Conservation (phyloP, 768 basidiomycete species). For the Phlebiopsis flavidoalba region DNA sequence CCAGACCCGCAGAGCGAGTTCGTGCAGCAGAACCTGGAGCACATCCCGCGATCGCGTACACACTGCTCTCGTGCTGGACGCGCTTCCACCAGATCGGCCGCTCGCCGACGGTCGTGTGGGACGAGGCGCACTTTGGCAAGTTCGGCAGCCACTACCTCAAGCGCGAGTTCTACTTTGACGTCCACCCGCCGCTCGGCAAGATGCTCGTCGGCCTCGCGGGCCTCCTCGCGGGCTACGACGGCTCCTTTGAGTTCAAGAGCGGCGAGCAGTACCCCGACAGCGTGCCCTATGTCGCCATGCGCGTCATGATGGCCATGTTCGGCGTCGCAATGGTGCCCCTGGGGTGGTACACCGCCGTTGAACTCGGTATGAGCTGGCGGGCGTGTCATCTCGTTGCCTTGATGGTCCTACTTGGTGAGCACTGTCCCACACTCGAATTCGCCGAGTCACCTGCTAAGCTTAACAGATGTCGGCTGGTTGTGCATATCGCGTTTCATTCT, state of each 20-base stretch:
- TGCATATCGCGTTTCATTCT: constrained; percentile 97
- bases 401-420: constrained; percentile 84
- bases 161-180: constrained; percentile 98
- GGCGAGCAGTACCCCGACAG: constrained; percentile 77
- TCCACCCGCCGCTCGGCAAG: constrained; percentile 97
- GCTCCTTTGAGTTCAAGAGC: constrained; percentile 90
- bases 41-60: constrained; percentile 78
- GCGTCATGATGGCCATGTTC: constrained; percentile 90
- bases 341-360: constrained; percentile 94
- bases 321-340: constrained; percentile 95
- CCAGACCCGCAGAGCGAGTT: constrained; percentile 55
- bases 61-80: constrained; percentile 91
- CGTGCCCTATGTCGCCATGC: constrained; percentile 93
- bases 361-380: constrained; percentile 86
- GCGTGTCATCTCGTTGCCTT: constrained; percentile 89
- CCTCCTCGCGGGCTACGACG: constrained; percentile 86
- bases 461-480: constrained; percentile 91
- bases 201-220: constrained; percentile 97
- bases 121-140: constrained; percentile 99
- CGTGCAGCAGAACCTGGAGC: constrained; percentile 72
- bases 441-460: neutral
- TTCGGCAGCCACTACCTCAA: constrained; percentile 98
- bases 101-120: constrained; percentile 88
- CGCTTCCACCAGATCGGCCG: constrained; percentile 91
- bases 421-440: constrained; percentile 20